phyloP scores from a whole-genome alignment of 2,329 filamentous ascomycete species.

The Botrytis deweyae region DNA sequence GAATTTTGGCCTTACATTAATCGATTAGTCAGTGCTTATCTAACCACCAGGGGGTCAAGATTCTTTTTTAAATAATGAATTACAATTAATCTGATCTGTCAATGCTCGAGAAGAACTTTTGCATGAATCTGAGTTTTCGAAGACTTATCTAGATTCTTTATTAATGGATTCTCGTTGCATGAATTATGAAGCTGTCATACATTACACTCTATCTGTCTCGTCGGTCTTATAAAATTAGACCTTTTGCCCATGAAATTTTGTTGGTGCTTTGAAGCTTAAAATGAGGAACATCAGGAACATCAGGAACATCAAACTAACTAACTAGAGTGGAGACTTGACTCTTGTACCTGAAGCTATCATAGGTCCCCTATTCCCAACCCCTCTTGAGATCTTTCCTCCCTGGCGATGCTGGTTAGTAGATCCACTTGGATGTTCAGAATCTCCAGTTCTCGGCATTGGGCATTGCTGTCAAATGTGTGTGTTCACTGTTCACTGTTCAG shows the following conservation, averaged over 20 bases:
- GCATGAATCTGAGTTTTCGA: not conserved
- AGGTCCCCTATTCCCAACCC: conserved; percentile 15
- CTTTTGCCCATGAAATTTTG: not conserved
- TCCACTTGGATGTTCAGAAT: not conserved
- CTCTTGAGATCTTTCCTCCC: conserved; percentile 8
- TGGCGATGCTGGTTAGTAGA: not conserved
- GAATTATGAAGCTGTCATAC: conserved; percentile 3
- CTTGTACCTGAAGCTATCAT: conserved; percentile 14
- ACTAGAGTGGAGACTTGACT: conserved; percentile 8
- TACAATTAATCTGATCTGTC: not conserved
- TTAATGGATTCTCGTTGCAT: not conserved
- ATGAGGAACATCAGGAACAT: conserved; percentile 8
- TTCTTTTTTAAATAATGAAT: not conserved
- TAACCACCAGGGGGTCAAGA: not conserved
- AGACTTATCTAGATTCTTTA: not conserved
- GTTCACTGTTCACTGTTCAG: not conserved
- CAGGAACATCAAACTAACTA: not conserved
- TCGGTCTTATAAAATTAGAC: not conserved
- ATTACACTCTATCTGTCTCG: not conserved
- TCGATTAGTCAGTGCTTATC: not conserved
- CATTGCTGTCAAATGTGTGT: not conserved
- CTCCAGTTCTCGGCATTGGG: conserved; percentile 10
- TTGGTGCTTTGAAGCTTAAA: conserved; percentile 16
- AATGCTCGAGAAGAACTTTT: not conserved
- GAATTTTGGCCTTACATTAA: not conserved